Percentiles rank a stretch among this genome's conserved stretches.
Conservation (phyloP, 805 yeast species). For the Teunomyces barrocoloradensis region DNA sequence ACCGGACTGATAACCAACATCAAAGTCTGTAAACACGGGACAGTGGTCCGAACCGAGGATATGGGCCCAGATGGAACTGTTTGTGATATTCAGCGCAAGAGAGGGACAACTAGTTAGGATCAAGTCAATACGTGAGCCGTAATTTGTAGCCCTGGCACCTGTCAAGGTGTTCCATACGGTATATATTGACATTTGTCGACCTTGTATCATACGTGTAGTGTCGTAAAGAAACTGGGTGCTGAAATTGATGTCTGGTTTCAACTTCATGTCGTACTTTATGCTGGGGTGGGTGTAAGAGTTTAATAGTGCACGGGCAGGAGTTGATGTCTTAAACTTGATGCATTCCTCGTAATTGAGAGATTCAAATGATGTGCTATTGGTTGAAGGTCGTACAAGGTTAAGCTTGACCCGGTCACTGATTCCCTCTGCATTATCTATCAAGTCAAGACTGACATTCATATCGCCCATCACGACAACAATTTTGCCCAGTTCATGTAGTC, state of each 20-base stretch:
- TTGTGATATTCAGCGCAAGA: constrained; percentile 28
- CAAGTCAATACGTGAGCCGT: constrained; percentile 85
- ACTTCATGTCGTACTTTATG: constrained; percentile 7
- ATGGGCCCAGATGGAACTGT: constrained; percentile 62
- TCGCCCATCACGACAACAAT: constrained; percentile 84
- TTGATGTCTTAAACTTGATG: constrained; percentile 33
- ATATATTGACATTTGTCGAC: constrained; percentile 62
- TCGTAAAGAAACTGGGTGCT: constrained; percentile 48
- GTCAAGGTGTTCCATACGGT: constrained; percentile 90
- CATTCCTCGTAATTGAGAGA: constrained; percentile 24
- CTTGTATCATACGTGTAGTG: constrained; percentile 54
- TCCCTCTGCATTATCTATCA: constrained; percentile 78
- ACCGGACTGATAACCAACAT: constrained; percentile 12
- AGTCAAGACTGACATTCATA: constrained; percentile 74
- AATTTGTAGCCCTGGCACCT: constrained; percentile 75
- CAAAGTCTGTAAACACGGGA: constrained; percentile 76
- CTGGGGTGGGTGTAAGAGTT: constrained; percentile 27
- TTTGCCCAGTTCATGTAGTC: constrained; percentile 53
- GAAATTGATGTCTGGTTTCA: background rate
- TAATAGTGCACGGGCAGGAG: constrained; percentile 26
- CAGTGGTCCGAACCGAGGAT: constrained; percentile 92
- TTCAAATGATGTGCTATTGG: constrained; percentile 20
- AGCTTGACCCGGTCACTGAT: constrained; percentile 46
- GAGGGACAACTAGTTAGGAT: constrained; percentile 49
- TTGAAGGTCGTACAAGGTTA: constrained; percentile 19